Conservation (phyloP, 306 rosid genomes). For the Cicer chorassanicum region DNA sequence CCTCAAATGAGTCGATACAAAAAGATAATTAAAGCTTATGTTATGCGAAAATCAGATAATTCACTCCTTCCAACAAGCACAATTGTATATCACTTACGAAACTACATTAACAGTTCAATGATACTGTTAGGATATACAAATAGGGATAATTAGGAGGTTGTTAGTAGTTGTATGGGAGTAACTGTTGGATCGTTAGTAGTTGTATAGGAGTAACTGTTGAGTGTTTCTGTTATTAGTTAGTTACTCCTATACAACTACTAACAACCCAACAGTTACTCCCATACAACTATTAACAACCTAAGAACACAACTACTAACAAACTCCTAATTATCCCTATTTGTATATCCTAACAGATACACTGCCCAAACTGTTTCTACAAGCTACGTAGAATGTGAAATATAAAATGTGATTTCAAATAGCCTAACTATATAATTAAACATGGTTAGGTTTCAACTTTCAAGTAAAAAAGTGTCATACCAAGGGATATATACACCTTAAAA, state of each 20-base stretch:
- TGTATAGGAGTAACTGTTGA: too few species aligned
- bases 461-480: conserved; percentile 57
- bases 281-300: too few species aligned
- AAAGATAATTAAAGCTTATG: conserved; percentile 17
- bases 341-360: too few species aligned
- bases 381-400: background rate
- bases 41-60: conserved; percentile 7
- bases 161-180: too few species aligned
- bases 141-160: too few species aligned
- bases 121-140: too few species aligned
- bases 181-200: too few species aligned
- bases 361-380: background rate
- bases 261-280: too few species aligned
- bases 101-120: conserved; percentile 1
- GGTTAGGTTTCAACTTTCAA: conserved; percentile 7
- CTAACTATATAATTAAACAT: background rate
- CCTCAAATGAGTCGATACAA: background rate
- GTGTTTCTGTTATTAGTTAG: too few species aligned
- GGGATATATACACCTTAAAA: conserved; percentile 74
- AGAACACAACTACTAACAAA: too few species aligned
- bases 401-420: conserved; percentile 5
- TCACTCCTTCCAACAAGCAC: conserved; percentile 8
- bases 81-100: background rate
- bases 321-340: too few species aligned
- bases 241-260: too few species aligned